Evolutionary conservation across 176 grass and related monocot genomes (phyloP).

Genomic region (Triticum dicoccoides): DNA sequence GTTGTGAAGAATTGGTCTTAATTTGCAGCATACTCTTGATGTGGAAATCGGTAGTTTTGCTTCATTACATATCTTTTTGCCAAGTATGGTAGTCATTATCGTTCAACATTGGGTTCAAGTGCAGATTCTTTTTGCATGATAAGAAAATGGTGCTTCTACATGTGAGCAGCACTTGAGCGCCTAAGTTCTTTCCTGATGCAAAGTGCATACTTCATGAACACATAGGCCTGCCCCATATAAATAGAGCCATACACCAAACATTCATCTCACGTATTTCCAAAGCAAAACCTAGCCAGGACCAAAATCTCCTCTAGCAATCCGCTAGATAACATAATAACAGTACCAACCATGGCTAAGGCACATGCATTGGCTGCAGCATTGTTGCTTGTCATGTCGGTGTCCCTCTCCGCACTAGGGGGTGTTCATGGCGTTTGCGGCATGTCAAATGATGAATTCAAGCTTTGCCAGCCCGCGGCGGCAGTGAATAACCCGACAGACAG

Average conservation of each 20-base stretch:
- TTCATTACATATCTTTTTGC: no score
- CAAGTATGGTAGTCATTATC: neutral
- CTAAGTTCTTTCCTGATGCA: neutral
- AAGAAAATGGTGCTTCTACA: neutral
- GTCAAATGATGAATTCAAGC: slow-evolving; percentile 31
- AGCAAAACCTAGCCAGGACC: neutral
- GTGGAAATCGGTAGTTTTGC: neutral
- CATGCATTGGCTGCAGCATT: neutral
- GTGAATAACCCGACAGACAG: slow-evolving; percentile 10
- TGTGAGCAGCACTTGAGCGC: neutral
- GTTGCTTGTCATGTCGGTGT: neutral
- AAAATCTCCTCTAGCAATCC: neutral
- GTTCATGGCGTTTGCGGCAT: slow-evolving; percentile 48
- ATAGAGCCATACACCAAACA: neutral
- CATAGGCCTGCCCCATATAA: neutral
- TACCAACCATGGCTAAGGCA: neutral
- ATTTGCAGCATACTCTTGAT: neutral
- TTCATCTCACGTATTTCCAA: neutral
- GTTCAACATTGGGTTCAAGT: neutral
- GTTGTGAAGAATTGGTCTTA: neutral
- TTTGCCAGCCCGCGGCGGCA: slow-evolving; percentile 42
- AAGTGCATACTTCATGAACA: neutral
- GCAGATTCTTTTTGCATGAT: neutral
- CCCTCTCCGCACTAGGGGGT: neutral
- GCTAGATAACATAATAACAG: neutral